Base-by-base conservation (phyloP, 495 filamentous ascomycete species). In the Aspergillus affinis region DNA sequence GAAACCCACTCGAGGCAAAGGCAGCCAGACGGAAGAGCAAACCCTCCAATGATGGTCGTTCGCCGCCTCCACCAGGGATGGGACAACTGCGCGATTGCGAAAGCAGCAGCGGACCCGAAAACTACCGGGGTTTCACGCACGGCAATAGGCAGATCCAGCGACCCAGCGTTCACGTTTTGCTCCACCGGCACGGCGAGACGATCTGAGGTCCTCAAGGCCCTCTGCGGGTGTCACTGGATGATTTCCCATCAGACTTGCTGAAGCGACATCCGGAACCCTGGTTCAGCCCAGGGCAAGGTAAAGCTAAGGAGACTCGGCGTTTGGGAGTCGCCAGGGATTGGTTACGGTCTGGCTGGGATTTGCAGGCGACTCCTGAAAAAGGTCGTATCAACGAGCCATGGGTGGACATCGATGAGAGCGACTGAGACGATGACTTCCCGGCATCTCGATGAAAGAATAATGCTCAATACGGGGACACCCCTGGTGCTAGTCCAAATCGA, bases 101-200 rank as follows among this genome's bases (percentile, higher is more conserved):
- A 71, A 63, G 27, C 55, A 64, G 72, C 48, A 69, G 50, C 41
- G 65, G 30, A 45, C 29, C 69, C 66, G 72, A 73, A n/a, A 19
- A 36, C 55, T 48, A 27, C 51, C 59, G 61, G 51, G 55, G 57
- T 49, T 48, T 45, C 59, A 51, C 45, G 51, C 56, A 59, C 20
- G 48, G 45, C 55, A 56, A 68, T 69, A 72, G 64, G 68, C 47
- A 68, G 66, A 74, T 69, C 57, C 58, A 62, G 23, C 49, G 64
- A 61, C 65, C 69, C 66, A 59, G 62, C 59, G 68, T 71, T 70
- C 67, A 55, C 55, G 49, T 18, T 54, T 23, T 29, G 46, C 62
- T 63, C 68, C 68, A 72, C 70, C 55, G 51, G 80, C 61, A 26
- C 54, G 55, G 36, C 73, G 79, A 30, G 51, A 32, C 46, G 56